Base-by-base conservation (phyloP, 2,329 filamentous ascomycete genomes). In the Ascochyta viciae-villosae region DNA sequence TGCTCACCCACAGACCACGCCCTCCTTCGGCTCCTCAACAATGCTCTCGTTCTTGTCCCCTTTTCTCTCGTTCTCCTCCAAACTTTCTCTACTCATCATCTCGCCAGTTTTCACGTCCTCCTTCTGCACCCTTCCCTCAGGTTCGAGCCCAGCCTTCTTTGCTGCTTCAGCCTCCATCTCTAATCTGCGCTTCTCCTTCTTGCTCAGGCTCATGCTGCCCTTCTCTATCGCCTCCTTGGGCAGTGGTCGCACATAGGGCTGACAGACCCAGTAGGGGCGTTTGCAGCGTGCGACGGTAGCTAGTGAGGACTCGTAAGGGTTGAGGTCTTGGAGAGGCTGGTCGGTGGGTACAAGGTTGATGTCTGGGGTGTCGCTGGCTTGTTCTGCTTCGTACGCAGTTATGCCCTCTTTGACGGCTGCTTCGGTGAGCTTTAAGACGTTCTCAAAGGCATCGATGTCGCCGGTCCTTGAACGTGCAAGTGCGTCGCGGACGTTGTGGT, bases 231-330 rank as follows among this genome's bases (percentile, higher is more conserved):
- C 95, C 78, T 98, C 94, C 64, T 89, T 90, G 0, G 95, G 95
- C 68, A 97, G 74, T 37, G 92, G 93, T 52, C 93, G 81, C 6
- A 97, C 85, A 67, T 96, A 91, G 4, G 94, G 89, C 78, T 98
- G 93, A 48, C 88, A 92, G 4, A 96, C 83, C 91, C 92, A 97
- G 85, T 88, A 97, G 1, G 93, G 93, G 61, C 92, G 80, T 73
- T 87, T 89, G 70, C 92, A 96, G 57, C 85, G 81, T 51, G 84
- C 85, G 24, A 95, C 87, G 0, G 89, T 67, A 8, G 85, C 87
- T 16, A 86, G 77, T 4, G 88, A 89, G 72, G 84, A 88, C 68
- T 87, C 82, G 44, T 77, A 72, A 1, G 75, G 71, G 27, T 77
- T 72, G 9, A 63, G 35, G 2, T 50, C 27, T 49, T 54, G 45